Evolutionary conservation across 106 monocot species (phyloP).

Genomic region (Iris macrosiphon): DNA sequence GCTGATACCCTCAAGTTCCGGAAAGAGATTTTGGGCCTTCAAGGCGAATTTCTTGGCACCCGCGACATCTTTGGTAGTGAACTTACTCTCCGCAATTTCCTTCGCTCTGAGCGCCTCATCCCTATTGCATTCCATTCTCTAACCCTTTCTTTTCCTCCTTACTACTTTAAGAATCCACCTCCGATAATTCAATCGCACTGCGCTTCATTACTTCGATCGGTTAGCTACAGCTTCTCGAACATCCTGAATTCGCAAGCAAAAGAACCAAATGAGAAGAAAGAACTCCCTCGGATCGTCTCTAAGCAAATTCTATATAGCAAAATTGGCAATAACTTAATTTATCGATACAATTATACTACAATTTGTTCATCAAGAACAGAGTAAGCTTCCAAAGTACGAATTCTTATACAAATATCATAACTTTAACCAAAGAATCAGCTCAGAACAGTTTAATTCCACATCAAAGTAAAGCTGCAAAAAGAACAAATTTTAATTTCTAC

Average conservation of each 20-base stretch:
- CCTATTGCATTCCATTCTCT: conserved; percentile 46
- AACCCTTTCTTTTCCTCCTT: not conserved
- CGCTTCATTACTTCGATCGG: not conserved
- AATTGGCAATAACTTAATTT: too few species aligned
- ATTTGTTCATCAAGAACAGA: too few species aligned
- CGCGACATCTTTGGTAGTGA: conserved; percentile 34
- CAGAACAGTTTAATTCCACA: too few species aligned
- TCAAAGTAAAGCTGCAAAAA: too few species aligned
- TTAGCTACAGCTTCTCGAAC: not conserved
- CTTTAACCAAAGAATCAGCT: too few species aligned
- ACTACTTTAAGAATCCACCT: not conserved
- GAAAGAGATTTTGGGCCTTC: conserved; percentile 64
- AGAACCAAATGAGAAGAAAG: too few species aligned
- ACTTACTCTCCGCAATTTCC: conserved; percentile 46
- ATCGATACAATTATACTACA: too few species aligned
- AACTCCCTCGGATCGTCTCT: too few species aligned
- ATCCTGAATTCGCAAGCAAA: conserved; percentile 3
- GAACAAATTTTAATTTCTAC: too few species aligned
- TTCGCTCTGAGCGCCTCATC: conserved; percentile 55
- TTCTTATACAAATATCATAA: too few species aligned
- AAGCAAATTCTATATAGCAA: too few species aligned
- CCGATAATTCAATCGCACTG: not conserved
- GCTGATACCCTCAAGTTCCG: conserved; percentile 44
- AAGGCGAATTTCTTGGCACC: conserved; percentile 54
- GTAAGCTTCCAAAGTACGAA: too few species aligned